Evolutionary conservation across 2,329 filamentous ascomycete genomes (phyloP), one percentile per base, ranked within the genome.

Genomic region (Aureobasidium uvarum): DNA sequence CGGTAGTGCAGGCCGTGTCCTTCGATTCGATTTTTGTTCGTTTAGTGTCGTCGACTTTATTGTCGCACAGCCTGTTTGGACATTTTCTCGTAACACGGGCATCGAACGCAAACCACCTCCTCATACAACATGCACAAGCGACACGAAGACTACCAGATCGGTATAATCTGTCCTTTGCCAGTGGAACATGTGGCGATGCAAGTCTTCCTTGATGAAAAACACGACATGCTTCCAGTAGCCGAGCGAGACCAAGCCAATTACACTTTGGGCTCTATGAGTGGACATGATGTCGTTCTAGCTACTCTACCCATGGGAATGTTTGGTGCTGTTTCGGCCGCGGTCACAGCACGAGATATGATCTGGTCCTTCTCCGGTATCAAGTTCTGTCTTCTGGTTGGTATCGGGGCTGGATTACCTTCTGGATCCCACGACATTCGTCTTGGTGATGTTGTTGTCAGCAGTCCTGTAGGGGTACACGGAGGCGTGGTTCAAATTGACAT

Each of bases 221-320:
- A 43, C 39, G 39, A 4, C 16, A 43, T 18, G 16, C 39, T 43
- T n/a, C 39, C 39, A n/a, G 4, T 10, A n/a, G 18, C 5, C 10
- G 16, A 43, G 16, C 39, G 4, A 6, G 39, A 43, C n/a, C 16
- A n/a, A n/a, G n/a, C 18, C 16, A 5, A 6, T 6, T 43, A 43
- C n/a, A 43, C 39, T 43, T 18, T 43, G n/a, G 39, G 39, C 39
- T 43, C 39, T n/a, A 43, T 43, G 39, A n/a, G 39, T 16, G 39
- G 39, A 16, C 39, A 43, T n/a, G 23, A 75, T 64, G 70, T 77
- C 23, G 73, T 76, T 18, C 68, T 77, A 36, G 72, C 71, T 5
- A 64, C 67, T n/a, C 50, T 71, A 18, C 41, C 65, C 1, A 2
- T 16, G 1, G 41, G 20, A 5, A 25, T 48, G 20, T 14, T 4